Conservation (phyloP, 1,284 basidiomycete species). For the Agaricales sp. region DNA sequence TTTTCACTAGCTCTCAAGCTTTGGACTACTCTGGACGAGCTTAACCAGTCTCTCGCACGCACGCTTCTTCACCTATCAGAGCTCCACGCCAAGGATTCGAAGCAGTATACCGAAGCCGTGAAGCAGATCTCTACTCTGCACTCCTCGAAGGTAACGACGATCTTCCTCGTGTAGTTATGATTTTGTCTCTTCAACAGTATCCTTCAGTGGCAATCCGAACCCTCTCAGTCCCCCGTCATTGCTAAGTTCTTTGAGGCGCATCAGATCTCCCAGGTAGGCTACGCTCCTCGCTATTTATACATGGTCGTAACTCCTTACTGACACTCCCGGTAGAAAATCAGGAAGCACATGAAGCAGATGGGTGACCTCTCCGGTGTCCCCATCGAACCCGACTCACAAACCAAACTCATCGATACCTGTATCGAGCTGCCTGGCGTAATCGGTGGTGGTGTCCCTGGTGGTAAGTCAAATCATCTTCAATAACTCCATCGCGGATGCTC, state of each 20-base stretch:
- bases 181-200: constrained; percentile 32
- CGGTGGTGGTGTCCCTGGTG: constrained; percentile 94
- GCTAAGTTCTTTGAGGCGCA: constrained; percentile 48
- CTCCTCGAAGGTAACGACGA: constrained; percentile 39
- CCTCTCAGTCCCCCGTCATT: constrained; percentile 31
- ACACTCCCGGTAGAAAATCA: constrained; percentile 47
- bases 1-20: constrained; percentile 51
- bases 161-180: constrained; percentile 3
- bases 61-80: constrained; percentile 40
- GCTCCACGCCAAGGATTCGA: constrained; percentile 32
- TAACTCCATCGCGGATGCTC: constrained; percentile 3
- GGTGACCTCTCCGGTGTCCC: constrained; percentile 73
- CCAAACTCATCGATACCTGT: constrained; percentile 77
- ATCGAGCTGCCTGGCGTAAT: constrained; percentile 74
- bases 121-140: constrained; percentile 50
- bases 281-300: background rate
- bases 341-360: constrained; percentile 81
- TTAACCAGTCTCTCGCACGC: constrained; percentile 48
- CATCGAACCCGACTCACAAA: constrained; percentile 90
- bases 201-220: constrained; percentile 42
- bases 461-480: constrained; percentile 41
- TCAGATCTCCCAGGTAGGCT: constrained; percentile 41
- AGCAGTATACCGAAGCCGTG: constrained; percentile 42
- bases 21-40: constrained; percentile 60
- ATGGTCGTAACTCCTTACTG: constrained; percentile 1